Evolutionary conservation across 2,329 filamentous ascomycete species (phyloP).

Genomic region (Aspergillus felis): DNA sequence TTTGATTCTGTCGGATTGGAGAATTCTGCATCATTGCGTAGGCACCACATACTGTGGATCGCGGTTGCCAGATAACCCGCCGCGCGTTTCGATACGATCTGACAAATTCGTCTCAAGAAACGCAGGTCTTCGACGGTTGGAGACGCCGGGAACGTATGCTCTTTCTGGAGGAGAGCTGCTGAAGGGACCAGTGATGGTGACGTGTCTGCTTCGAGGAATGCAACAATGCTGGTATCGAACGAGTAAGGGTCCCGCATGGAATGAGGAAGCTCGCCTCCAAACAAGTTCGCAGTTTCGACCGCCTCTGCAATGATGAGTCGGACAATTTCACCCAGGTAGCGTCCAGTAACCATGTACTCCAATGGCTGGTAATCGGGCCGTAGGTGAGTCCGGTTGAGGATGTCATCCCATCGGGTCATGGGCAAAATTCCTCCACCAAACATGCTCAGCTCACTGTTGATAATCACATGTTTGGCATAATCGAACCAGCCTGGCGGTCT

Average conservation of each 20-base stretch:
- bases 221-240: constrained; percentile 57
- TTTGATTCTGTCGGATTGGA: constrained; percentile 17
- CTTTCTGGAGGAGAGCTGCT: constrained; percentile 47
- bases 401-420: constrained; percentile 59
- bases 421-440: constrained; percentile 57
- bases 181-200: constrained; percentile 37
- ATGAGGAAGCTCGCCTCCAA: constrained; percentile 54
- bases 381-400: constrained; percentile 54
- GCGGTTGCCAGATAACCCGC: constrained; percentile 61
- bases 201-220: constrained; percentile 51
- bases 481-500: constrained; percentile 54
- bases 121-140: constrained; percentile 49
- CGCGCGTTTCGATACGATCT: constrained; percentile 55
- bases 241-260: constrained; percentile 55
- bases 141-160: constrained; percentile 46
- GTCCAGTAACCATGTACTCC: constrained; percentile 61
- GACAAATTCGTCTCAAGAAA: constrained; percentile 52
- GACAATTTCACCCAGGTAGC: constrained; percentile 62
- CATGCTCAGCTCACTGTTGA: constrained; percentile 66
- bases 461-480: constrained; percentile 57
- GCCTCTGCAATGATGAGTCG: constrained; percentile 59
- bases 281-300: constrained; percentile 52
- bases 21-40: constrained; percentile 50
- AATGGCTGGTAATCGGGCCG: constrained; percentile 62
- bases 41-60: constrained; percentile 58